Evolutionary conservation across 2,329 filamentous ascomycete genomes (phyloP), one percentile per base, ranked within the genome.

Genomic region (Tolypocladium tundrense): DNA sequence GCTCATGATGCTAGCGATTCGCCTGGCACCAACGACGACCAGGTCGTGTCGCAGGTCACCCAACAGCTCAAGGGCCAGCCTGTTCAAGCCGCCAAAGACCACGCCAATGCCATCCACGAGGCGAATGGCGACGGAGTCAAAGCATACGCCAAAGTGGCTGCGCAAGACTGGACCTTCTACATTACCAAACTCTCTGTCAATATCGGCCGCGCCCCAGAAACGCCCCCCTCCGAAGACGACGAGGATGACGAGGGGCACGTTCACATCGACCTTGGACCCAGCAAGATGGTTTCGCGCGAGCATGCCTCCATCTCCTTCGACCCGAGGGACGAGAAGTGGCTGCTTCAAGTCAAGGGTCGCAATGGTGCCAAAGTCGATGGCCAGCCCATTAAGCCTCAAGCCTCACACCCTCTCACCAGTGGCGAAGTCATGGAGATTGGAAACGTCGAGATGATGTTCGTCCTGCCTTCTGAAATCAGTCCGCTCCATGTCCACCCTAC

Each of bases 391-490:
- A 88, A 88, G 66, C 80, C 86, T 55, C 87, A 88, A 14, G 76
- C 81, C 43, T 80, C 84, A 41, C 81, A 84, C 40, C 76, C 83
- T 37, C 80, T 99, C 33, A 84, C 85, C 48, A 96, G 92, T 66
- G 94, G 94, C 59, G 87, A 93, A 69, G 90, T 97, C 50, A 87
- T 99, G 59, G 91, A 96, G 68, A 90, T 97, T 68, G 88, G 88
- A 65, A 90, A 90, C 56, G 89, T 94, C 1, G 93, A 99, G 76
- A 99, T 99, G 94, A 93, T 97, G 79, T 99, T 99, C 72, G 90
- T 97, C 53, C 83, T 96, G n/a, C 93, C 94, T 0, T 85, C 84
- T 31, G 87, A 89, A 63, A 79, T 84, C 52, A 78, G 77, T 58
- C 82, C 84, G 31, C 79, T 91, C 33, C 79, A 82, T 53, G 86